Base-by-base conservation (phyloP, 2,329 filamentous ascomycete species). In the Fusarium palustre region DNA sequence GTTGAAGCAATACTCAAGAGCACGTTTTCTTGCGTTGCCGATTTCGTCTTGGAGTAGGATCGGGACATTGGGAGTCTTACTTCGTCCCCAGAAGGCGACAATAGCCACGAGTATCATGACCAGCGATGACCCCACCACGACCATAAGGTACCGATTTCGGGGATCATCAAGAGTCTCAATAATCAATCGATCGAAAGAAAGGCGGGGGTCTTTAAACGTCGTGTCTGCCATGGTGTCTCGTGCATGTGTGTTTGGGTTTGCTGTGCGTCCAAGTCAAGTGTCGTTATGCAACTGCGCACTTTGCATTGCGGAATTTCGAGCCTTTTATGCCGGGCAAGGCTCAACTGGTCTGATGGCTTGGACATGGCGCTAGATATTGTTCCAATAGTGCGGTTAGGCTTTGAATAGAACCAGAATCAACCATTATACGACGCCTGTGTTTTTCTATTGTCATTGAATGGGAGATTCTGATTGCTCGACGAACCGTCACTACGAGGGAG, bases 1-100 rank as follows among this genome's bases (percentile, higher is more conserved):
- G 5, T 66, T 65, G 15, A 65, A 65, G 24, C 62, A 65, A 3
- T 65, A 65, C 24, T 65, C 62, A 5, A 65, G 10, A 2, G 61
- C 61, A 3, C 62, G 20, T 8, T 55, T 56, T 8, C 62, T 36
- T 16, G 61, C 46, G 11, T 50, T 65, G 4, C 18, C 13, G 11
- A 65, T 66, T 20, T 65, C 62, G 7, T 66, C 62, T 8, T 36
- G 20, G 2, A 65, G 61, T 1, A 65, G 5, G 1, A 66, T 56
- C 7, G 52, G 59, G 0, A 66, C 62, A 2, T 41, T 54, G 3
- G 47, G 62, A 4, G 38, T n/a, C 24, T 5, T 8, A 1, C 1
- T 49, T 0, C 6, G 16, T 1, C 4, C 39, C 16, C 3, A 28
- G 9, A 39, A 22, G 15, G 2, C 25, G 0, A 22, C 6, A 2